Percentiles rank a stretch among this genome's conserved stretches.
These are phyloP conservation scores for Lathyrus oleraceus DNA, from an alignment of 306 rosid species.

Conservation along the genomic window DNA sequence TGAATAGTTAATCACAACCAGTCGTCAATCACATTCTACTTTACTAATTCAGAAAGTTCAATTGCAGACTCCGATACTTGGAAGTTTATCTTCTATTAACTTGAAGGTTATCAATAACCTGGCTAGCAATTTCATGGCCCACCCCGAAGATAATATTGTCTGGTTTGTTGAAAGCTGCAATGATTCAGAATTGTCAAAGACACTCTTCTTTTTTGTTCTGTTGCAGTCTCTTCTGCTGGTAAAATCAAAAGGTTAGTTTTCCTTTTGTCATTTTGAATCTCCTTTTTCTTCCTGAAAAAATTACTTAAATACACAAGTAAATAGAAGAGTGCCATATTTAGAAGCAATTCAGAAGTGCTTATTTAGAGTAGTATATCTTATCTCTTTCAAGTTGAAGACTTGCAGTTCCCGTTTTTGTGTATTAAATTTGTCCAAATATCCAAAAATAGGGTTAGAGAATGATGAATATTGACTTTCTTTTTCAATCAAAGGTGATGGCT, in stretches of 20 bases:
- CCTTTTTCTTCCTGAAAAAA: conserved; percentile 9
- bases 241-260: conserved; percentile 47
- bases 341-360: conserved; percentile 3
- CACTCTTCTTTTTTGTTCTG: conserved; percentile 61
- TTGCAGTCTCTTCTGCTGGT: conserved; percentile 55
- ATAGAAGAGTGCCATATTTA: background rate
- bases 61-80: conserved; percentile 50
- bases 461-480: conserved; percentile 30
- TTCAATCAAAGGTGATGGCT: conserved; percentile 44
- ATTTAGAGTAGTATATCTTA: too few relatives aligned
- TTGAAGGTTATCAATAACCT: conserved; percentile 55
- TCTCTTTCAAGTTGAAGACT: background rate
- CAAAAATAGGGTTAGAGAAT: background rate
- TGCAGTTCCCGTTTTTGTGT: conserved; percentile 24
- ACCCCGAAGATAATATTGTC: conserved; percentile 51
- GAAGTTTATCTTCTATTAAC: conserved; percentile 59
- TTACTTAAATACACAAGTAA: background rate
- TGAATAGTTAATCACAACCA: background rate
- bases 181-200: conserved; percentile 63
- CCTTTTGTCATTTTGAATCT: conserved; percentile 21
- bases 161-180: conserved; percentile 62
- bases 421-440: background rate
- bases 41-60: conserved; percentile 26
- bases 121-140: conserved; percentile 61
- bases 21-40: conserved; percentile 2